Evolutionary conservation across 306 rosid genomes (phyloP).

Genomic region (Cicer bijugum): DNA sequence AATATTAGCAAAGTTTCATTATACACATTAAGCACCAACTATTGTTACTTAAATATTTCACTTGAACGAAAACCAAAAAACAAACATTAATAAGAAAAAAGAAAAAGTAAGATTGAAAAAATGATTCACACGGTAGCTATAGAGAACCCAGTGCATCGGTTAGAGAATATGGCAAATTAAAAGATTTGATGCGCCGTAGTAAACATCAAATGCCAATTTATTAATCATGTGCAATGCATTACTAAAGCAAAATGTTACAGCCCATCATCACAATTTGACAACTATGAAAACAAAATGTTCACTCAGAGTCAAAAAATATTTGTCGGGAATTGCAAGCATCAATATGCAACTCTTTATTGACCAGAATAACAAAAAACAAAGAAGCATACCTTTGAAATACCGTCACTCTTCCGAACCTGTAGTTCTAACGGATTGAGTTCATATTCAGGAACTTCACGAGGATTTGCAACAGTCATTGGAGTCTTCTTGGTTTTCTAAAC

Average conservation of each 20-base stretch:
- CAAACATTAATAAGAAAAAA: neutral
- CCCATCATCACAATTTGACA: conserved; percentile 30
- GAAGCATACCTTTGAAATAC: conserved; percentile 71
- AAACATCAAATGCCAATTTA: conserved; percentile 25
- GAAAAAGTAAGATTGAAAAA: conserved; percentile 16
- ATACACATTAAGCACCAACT: conserved; percentile 13
- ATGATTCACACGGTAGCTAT: conserved; percentile 13
- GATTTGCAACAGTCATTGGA: conserved; percentile 96
- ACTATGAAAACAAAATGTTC: conserved; percentile 10
- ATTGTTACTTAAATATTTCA: conserved; percentile 32
- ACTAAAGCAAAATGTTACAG: conserved; percentile 24
- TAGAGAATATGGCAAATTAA: conserved; percentile 27
- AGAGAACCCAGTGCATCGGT: conserved; percentile 12
- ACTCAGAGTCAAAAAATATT: neutral
- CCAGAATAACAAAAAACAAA: neutral
- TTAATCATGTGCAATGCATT: conserved; percentile 28
- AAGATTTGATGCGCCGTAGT: neutral
- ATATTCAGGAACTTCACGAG: conserved; percentile 98
- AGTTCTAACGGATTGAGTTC: conserved; percentile 98
- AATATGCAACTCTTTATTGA: conserved; percentile 12
- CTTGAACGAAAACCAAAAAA: conserved; percentile 33
- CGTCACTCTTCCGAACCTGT: conserved; percentile 92
- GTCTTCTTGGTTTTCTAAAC: conserved; percentile 86
- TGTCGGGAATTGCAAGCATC: conserved; percentile 35
- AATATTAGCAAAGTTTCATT: neutral